Evolutionary conservation across 805 yeast genomes (phyloP).

Genomic region (Hanseniaspora nectarophila): DNA sequence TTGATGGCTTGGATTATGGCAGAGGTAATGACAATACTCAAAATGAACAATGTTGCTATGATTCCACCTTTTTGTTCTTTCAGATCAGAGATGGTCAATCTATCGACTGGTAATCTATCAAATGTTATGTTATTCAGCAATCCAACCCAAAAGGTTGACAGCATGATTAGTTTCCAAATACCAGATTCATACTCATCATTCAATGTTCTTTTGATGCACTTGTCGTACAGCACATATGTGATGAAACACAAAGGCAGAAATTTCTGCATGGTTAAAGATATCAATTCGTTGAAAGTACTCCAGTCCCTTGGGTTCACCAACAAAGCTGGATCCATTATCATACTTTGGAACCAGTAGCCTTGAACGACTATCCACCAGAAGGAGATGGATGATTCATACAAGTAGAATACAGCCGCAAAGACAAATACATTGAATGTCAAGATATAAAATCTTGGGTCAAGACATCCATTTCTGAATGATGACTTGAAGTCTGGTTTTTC

Average conservation of each 20-base stretch:
- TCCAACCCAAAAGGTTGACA: conserved; percentile 74
- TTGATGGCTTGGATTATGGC: conserved; percentile 62
- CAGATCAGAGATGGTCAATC: conserved; percentile 62
- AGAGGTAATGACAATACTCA: conserved; percentile 38
- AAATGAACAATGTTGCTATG: conserved; percentile 45
- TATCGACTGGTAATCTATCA: conserved; percentile 77
- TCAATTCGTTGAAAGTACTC: conserved; percentile 40
- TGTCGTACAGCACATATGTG: conserved; percentile 56
- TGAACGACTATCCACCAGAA: conserved; percentile 51
- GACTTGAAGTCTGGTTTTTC: conserved; percentile 25
- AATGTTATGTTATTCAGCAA: conserved; percentile 75
- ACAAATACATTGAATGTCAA: conserved; percentile 46
- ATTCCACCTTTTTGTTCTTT: conserved; percentile 67
- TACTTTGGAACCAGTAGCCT: conserved; percentile 73
- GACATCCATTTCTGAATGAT: conserved; percentile 39
- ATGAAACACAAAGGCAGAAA: conserved; percentile 65
- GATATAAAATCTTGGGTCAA: conserved; percentile 54
- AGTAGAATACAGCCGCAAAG: conserved; percentile 50
- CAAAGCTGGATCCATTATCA: conserved; percentile 72
- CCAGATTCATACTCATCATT: conserved; percentile 39
- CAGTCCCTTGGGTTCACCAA: conserved; percentile 42
- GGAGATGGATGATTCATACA: conserved; percentile 36
- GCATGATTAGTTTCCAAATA: conserved; percentile 45
- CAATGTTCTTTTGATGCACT: conserved; percentile 33
- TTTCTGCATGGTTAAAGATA: conserved; percentile 63